Conservation (phyloP, 331 rosid species). For the Dryas integrifolia region DNA sequence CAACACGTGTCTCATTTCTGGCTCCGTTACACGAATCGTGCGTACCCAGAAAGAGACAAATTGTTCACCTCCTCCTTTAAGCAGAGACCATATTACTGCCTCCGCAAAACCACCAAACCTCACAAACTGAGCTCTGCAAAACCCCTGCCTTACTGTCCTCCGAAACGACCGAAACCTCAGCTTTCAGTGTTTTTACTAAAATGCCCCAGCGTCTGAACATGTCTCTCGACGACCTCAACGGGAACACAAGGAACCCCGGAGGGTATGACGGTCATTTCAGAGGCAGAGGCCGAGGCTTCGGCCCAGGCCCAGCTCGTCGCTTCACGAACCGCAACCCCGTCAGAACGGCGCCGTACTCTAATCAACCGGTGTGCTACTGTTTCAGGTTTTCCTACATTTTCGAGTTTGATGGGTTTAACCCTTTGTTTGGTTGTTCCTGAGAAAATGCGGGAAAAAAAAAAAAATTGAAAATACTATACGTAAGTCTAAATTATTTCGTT, state of each 20-base stretch:
- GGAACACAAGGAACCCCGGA: constrained; percentile 5
- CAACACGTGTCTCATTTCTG: constrained; percentile 14
- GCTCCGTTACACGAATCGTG: neutral
- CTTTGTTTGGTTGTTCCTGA: constrained; percentile 3
- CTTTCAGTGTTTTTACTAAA: neutral
- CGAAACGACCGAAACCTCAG: neutral
- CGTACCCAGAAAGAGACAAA: neutral
- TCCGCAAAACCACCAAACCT: neutral
- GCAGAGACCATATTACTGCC: too few species aligned
- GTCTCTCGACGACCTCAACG: constrained; percentile 39
- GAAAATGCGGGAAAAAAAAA: constrained; percentile 6
- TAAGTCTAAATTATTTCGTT: neutral
- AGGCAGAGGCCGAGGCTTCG: constrained; percentile 10
- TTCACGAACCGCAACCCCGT: constrained; percentile 1
- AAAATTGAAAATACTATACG: neutral
- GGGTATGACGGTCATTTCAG: constrained; percentile 9
- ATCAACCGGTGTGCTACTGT: constrained; percentile 15
- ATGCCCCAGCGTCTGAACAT: constrained; percentile 32
- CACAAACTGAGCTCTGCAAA: neutral
- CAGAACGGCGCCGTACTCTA: constrained; percentile 26
- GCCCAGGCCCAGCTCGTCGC: constrained; percentile 30
- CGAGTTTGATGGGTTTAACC: neutral
- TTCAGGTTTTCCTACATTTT: neutral
- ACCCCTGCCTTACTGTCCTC: neutral
- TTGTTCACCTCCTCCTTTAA: neutral